A percentile compares a stretch with the other conserved stretches of the same genome.
phyloP scores from a whole-genome alignment of 768 basidiomycete genomes.

The Rhodotorula diobovata region DNA sequence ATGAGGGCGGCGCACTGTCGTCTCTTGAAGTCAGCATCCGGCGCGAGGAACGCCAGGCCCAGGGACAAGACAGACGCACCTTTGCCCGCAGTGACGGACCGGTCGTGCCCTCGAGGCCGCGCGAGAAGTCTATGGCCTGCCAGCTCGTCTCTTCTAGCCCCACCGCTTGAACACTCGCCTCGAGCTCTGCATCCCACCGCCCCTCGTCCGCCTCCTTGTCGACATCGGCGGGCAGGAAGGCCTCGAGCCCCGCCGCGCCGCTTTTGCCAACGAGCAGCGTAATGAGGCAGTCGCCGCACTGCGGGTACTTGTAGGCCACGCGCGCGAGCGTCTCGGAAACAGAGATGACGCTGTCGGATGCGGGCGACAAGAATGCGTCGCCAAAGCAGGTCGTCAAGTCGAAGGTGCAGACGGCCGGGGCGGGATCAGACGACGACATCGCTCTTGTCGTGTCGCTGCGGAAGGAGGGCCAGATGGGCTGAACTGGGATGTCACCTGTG shows the following conservation, averaged over 20 bases:
- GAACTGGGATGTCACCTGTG: background rate
- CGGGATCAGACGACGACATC: background rate
- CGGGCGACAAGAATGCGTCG: slow-evolving; percentile 21
- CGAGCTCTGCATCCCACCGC: background rate
- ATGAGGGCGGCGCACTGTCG: slow-evolving; percentile 20
- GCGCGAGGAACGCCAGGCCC: background rate
- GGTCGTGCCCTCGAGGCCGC: background rate
- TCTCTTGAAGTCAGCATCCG: background rate
- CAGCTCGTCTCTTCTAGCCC: background rate
- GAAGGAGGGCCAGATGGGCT: slow-evolving; percentile 7
- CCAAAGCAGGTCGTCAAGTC: slow-evolving; percentile 43
- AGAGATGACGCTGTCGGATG: background rate
- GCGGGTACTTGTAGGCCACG: slow-evolving; percentile 46
- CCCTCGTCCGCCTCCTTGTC: background rate
- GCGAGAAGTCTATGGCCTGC: background rate
- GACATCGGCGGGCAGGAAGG: slow-evolving; percentile 46
- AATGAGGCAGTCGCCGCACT: slow-evolving; percentile 51
- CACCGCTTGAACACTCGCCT: background rate
- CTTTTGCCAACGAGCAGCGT: slow-evolving; percentile 46
- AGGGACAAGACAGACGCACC: slow-evolving; percentile 1
- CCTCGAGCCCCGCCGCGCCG: slow-evolving; percentile 47
- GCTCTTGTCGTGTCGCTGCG: background rate
- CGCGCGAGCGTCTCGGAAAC: slow-evolving; percentile 47
- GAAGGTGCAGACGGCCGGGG: slow-evolving; percentile 32
- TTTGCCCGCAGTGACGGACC: background rate